A percentile compares a stretch with the other conserved stretches of the same genome.
These are phyloP conservation scores for Dactylellina leptospora DNA, from an alignment of 2,329 filamentous ascomycete species.

Conservation along the genomic window DNA sequence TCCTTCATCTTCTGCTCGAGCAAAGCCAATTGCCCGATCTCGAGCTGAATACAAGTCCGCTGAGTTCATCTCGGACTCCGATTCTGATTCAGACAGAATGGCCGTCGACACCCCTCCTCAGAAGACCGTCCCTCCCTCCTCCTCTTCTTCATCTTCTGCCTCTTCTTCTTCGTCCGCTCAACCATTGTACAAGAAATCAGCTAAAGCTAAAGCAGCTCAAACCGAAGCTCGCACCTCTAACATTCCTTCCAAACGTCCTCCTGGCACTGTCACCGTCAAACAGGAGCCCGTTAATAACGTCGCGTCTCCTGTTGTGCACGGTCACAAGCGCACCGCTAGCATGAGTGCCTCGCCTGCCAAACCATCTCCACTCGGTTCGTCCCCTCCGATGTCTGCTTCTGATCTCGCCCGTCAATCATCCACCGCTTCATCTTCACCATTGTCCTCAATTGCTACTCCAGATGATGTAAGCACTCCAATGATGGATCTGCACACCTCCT, in stretches of 20 bases:
- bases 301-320: slow-evolving; percentile 27
- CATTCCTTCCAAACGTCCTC: slow-evolving; percentile 42
- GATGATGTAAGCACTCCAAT: slow-evolving; percentile 48
- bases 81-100: slow-evolving; percentile 44
- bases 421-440: slow-evolving; percentile 45
- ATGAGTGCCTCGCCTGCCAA: slow-evolving; percentile 57
- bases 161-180: slow-evolving; percentile 46
- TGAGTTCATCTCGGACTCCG: slow-evolving; percentile 51
- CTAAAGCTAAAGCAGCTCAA: slow-evolving; percentile 23
- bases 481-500: slow-evolving; percentile 37
- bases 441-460: slow-evolving; percentile 42
- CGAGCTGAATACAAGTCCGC: slow-evolving; percentile 40
- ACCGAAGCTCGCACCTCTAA: slow-evolving; percentile 22
- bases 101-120: slow-evolving; percentile 33
- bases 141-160: slow-evolving; percentile 32
- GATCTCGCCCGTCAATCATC: slow-evolving; percentile 42
- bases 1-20: slow-evolving; percentile 20
- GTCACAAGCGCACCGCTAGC: slow-evolving; percentile 49
- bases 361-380: slow-evolving; percentile 56
- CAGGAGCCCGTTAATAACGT: slow-evolving; percentile 4
- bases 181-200: slow-evolving; percentile 46
- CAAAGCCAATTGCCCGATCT: slow-evolving; percentile 5
- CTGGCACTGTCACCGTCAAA: slow-evolving; percentile 12
- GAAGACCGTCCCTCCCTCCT: slow-evolving; percentile 11
- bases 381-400: slow-evolving; percentile 54